These are phyloP conservation scores for Pseudogymnoascus sp. DNA, from an alignment of 2,329 filamentous ascomycete species.

Conservation along the genomic window DNA sequence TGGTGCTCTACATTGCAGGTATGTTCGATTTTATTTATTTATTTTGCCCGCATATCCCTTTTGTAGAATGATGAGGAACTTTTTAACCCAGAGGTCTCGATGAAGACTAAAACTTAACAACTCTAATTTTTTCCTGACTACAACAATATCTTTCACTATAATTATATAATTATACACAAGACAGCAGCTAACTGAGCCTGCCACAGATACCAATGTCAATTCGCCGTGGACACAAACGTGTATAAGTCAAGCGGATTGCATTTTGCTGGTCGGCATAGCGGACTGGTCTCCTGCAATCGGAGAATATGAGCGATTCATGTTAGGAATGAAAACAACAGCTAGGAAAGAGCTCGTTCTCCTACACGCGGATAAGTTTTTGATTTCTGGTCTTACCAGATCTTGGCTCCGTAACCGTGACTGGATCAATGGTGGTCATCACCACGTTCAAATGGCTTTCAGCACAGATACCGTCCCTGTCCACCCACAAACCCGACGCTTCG, in stretches of 20 bases:
- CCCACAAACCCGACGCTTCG: constrained; percentile 66
- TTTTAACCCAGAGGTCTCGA: constrained; percentile 22
- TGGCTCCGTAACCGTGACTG: constrained; percentile 92
- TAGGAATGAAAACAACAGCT: constrained; percentile 95
- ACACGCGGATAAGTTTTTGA: constrained; percentile 81
- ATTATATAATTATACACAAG: neutral
- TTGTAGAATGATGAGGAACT: constrained; percentile 32
- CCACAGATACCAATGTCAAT: constrained; percentile 82
- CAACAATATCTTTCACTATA: constrained; percentile 4
- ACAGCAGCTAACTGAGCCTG: constrained; percentile 18
- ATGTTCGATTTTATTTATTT: constrained; percentile 28
- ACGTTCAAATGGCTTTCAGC: constrained; percentile 90
- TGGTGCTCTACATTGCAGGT: constrained; percentile 89
- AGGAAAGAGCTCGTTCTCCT: constrained; percentile 86
- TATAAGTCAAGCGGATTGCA: constrained; percentile 93
- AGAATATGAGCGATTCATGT: constrained; percentile 91
- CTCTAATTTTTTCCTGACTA: constrained; percentile 63
- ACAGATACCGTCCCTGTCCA: constrained; percentile 68
- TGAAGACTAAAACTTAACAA: constrained; percentile 25
- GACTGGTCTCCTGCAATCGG: constrained; percentile 86
- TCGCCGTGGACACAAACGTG: constrained; percentile 98
- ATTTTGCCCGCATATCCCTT: constrained; percentile 30
- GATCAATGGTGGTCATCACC: constrained; percentile 97
- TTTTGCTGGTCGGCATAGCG: constrained; percentile 82
- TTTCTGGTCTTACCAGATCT: constrained; percentile 72